Conservation (phyloP, 306 rosid species). For the Corylus heterophylla region DNA sequence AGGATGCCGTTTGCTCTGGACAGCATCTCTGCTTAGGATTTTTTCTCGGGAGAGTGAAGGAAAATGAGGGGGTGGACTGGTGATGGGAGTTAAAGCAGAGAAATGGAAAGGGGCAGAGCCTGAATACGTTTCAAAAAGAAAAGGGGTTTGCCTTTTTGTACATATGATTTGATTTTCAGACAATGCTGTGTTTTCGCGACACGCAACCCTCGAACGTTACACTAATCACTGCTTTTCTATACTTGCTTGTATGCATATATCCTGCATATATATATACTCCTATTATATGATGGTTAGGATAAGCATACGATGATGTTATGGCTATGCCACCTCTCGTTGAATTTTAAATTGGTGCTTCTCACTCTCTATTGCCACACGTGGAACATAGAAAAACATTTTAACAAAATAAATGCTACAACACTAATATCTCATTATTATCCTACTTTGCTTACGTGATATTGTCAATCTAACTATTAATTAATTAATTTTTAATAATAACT, state of each 20-base stretch:
- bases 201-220: constrained; percentile 23
- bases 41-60: not conserved
- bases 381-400: not conserved
- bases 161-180: not conserved
- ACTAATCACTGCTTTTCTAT: constrained; percentile 17
- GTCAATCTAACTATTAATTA: too few relatives aligned
- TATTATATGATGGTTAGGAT: constrained; percentile 1
- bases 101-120: not conserved
- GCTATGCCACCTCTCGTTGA: not conserved
- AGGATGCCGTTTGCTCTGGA: constrained; percentile 44
- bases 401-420: too few relatives aligned
- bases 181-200: constrained; percentile 3
- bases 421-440: too few relatives aligned
- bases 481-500: too few relatives aligned
- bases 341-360: not conserved
- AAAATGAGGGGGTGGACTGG: not conserved
- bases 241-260: not conserved
- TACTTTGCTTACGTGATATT: too few relatives aligned
- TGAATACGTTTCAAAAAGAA: constrained; percentile 37
- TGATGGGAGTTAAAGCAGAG: constrained; percentile 17
- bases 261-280: too few relatives aligned
- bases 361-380: not conserved
- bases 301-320: not conserved
- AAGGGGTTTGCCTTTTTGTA: constrained; percentile 32
- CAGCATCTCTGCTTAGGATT: constrained; percentile 38